Evolutionary conservation across 768 basidiomycete genomes (phyloP), one percentile per base, ranked within the genome.

Genomic region (Russula olivacea): DNA sequence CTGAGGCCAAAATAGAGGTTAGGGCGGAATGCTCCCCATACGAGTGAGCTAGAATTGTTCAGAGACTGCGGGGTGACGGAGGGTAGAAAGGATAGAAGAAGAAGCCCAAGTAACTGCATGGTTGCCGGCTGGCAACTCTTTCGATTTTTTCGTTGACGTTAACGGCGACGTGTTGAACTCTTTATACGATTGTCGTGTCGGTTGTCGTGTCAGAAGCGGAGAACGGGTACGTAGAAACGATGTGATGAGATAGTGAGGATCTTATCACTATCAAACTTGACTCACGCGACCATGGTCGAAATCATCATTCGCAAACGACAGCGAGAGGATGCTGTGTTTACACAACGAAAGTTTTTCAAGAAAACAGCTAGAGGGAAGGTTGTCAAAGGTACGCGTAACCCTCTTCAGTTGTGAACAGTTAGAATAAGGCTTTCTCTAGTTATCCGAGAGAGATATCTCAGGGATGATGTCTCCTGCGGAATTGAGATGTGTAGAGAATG

Each of bases 301-400:
- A 92, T 93, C 40, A 85, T 83, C 4, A 86, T 93, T 43, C 76
- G 84, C 23, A 93, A 90, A 68, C 79, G 91, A 58, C 81, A 87
- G 17, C 78, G 79, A 48, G 78, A 83, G 5, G 91, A 93, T 71
- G 88, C 86, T 1, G 81, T 83, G 14, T 71, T 89, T 2, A 89
- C 91, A 0, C 92, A 92, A 69, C 86, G 89, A 64, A 96, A 93
- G 72, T 98, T 94, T 75, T 90, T 94, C 80, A 96, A 92, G 75
- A 98, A 98, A 76, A 98, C 97, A 0, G 89, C 91, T 0, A 78
- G 84, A 68, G 97, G 97, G 17, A 95, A 94, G 71, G 92, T 99
- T 21, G 84, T 95, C 70, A 97, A 95, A 79, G 89, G 95, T 93
- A 53, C 49, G 79, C 63, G 38, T 52, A 8, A 19, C 15, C 21